phyloP scores from a whole-genome alignment of 495 filamentous ascomycete species.

The Hyphodiscus hymeniophilus region DNA sequence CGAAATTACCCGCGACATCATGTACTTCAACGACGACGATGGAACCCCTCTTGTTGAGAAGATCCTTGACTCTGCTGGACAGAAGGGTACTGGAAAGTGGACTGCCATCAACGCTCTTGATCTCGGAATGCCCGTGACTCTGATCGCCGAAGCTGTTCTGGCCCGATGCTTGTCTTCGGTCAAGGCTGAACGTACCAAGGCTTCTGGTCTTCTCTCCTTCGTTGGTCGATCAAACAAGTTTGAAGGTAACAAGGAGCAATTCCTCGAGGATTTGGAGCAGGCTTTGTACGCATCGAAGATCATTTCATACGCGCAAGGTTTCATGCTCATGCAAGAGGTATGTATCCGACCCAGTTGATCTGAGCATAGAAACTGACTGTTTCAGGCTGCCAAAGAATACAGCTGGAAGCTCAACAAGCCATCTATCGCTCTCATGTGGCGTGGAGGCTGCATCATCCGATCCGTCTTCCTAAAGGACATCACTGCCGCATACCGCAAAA shows the following conservation, averaged over 20 bases:
- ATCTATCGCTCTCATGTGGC: constrained; percentile 99
- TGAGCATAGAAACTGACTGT: constrained; percentile 18
- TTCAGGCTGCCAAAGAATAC: constrained; percentile 88
- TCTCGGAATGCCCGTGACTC: constrained; percentile 95
- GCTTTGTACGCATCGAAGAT: constrained; percentile 99
- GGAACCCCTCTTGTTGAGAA: constrained; percentile 88
- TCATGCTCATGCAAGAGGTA: constrained; percentile 99
- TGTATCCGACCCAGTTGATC: constrained; percentile 24
- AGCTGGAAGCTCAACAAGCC: constrained; percentile 99
- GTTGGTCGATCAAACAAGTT: constrained; percentile 71
- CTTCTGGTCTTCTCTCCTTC: constrained; percentile 63
- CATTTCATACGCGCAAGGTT: constrained; percentile 98
- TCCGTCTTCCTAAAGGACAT: constrained; percentile 99
- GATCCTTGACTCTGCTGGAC: constrained; percentile 96
- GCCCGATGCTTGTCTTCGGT: constrained; percentile 87
- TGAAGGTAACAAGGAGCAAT: constrained; percentile 80
- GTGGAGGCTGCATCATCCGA: constrained; percentile 98
- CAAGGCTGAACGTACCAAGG: constrained; percentile 86
- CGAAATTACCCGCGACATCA: constrained; percentile 96
- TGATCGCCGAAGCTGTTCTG: constrained; percentile 96
- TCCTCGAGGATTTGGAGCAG: constrained; percentile 96
- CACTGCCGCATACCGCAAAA: constrained; percentile 87
- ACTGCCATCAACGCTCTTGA: constrained; percentile 98
- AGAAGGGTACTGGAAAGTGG: constrained; percentile 99
- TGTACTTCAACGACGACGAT: constrained; percentile 95